Evolutionary conservation across 139 green algal genomes (phyloP).

Genomic region (Haematococcus sp.): DNA sequence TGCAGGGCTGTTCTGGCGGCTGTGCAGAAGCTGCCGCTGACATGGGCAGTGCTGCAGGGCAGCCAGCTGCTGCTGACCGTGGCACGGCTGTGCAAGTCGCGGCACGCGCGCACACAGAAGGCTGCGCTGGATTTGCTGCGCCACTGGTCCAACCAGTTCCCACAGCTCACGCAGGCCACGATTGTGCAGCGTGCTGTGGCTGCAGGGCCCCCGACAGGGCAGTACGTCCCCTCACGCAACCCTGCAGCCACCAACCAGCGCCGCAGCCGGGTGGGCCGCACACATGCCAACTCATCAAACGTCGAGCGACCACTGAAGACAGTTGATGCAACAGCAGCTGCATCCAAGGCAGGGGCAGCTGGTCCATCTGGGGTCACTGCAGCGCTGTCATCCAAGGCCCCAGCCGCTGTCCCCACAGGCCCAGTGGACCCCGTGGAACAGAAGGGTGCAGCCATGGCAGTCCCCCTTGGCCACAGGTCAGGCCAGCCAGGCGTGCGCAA

Average conservation of each 20-base stretch:
- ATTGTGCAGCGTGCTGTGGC: slow-evolving; percentile 2
- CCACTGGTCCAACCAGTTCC: slow-evolving; percentile 5
- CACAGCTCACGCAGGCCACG: not conserved
- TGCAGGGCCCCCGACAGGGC: not conserved
- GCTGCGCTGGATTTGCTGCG: not conserved
- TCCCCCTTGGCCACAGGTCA: not conserved
- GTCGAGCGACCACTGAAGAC: too few species aligned
- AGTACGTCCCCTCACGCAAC: not conserved
- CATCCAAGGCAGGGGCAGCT: too few species aligned
- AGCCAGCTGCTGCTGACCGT: slow-evolving; percentile 7
- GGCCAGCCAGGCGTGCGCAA: not conserved
- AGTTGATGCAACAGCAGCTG: too few species aligned
- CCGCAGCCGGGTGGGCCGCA: too few species aligned
- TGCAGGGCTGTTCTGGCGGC: not conserved
- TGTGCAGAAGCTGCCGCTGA: slow-evolving; percentile 3
- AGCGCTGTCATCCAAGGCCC: too few species aligned
- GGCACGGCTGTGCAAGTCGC: not conserved
- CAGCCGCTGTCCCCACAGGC: too few species aligned
- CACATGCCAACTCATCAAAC: too few species aligned
- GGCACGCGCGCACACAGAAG: not conserved
- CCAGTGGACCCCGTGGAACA: not conserved
- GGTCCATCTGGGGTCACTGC: too few species aligned
- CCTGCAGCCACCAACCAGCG: not conserved
- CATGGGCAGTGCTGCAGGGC: slow-evolving; percentile 4
- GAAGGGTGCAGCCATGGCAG: slow-evolving; percentile 1